These are phyloP conservation scores for Plasmodium knowlesi DNA, from an alignment of 169 alveolate species.

Conservation along the genomic window DNA sequence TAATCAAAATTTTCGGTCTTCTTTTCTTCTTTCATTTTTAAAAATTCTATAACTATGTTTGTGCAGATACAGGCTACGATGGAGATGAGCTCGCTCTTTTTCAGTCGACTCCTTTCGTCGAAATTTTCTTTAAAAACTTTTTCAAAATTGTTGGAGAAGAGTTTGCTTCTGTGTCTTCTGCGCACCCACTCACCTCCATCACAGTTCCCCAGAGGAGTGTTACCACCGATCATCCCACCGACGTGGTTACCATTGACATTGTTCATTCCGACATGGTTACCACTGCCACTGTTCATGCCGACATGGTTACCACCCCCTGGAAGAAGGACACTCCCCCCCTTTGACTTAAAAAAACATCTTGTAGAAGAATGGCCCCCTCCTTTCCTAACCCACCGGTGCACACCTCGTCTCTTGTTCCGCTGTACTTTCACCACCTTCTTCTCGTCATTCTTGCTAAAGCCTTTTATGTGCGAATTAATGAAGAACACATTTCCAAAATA, in stretches of 20 bases:
- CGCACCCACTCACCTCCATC: neutral
- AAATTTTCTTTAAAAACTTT: conserved; percentile 43
- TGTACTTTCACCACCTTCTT: neutral
- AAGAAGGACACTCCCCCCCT: neutral
- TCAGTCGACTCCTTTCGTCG: conserved; percentile 39
- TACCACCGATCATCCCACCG: neutral
- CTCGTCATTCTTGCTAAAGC: neutral
- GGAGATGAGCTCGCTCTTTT: conserved; percentile 42
- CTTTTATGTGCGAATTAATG: conserved; percentile 9
- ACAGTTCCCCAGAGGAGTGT: neutral
- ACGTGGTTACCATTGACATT: neutral
- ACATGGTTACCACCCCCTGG: neutral
- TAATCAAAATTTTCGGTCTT: conserved; percentile 38
- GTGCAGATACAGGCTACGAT: conserved; percentile 71
- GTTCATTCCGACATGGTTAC: too few species aligned
- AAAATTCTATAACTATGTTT: conserved; percentile 53
- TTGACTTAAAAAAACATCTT: neutral
- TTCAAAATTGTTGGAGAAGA: conserved; percentile 17
- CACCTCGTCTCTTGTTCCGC: neutral
- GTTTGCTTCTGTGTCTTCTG: neutral
- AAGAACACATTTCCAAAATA: conserved; percentile 37
- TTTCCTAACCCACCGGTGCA: neutral
- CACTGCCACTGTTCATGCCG: neutral
- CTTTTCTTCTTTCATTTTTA: conserved; percentile 54
- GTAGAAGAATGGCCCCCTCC: neutral